Conservation (phyloP, 495 filamentous ascomycete genomes). For the Hypoxylon trugodes region DNA sequence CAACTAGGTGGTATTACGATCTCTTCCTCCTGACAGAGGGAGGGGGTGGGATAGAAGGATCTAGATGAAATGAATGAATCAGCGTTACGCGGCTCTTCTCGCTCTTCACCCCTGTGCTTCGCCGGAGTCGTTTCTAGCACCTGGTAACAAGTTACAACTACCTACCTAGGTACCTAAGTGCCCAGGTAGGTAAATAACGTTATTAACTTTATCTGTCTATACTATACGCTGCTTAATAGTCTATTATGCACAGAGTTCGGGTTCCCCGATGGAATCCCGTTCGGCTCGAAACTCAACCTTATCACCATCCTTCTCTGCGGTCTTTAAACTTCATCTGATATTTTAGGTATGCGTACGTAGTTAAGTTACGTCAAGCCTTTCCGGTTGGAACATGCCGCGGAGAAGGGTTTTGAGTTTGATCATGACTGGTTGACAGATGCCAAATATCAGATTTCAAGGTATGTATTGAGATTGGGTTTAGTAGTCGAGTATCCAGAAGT, state of each 20-base stretch:
- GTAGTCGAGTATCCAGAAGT: neutral
- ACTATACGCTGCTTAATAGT: neutral
- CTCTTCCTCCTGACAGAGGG: slow-evolving; percentile 4
- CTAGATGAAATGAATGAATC: slow-evolving; percentile 22
- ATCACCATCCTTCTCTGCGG: neutral
- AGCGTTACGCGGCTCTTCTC: slow-evolving; percentile 27
- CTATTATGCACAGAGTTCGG: slow-evolving; percentile 13
- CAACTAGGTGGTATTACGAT: slow-evolving; percentile 28
- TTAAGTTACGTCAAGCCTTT: neutral
- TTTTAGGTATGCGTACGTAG: slow-evolving; percentile 3
- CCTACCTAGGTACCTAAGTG: neutral
- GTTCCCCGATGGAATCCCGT: slow-evolving; percentile 14
- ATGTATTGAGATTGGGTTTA: slow-evolving; percentile 25
- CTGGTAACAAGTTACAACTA: no score
- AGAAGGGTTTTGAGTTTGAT: slow-evolving; percentile 12
- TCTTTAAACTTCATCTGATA: neutral
- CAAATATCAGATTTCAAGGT: slow-evolving; percentile 11
- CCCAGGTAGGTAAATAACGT: no score
- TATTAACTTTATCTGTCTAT: neutral
- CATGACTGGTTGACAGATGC: slow-evolving; percentile 14
- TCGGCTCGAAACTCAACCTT: slow-evolving; percentile 25
- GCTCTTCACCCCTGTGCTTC: neutral
- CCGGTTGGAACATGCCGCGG: neutral
- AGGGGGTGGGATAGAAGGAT: neutral
- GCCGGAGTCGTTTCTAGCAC: slow-evolving; percentile 3